Base-by-base conservation (phyloP, 495 filamentous ascomycete genomes). In the Oleoguttula mirabilis region DNA sequence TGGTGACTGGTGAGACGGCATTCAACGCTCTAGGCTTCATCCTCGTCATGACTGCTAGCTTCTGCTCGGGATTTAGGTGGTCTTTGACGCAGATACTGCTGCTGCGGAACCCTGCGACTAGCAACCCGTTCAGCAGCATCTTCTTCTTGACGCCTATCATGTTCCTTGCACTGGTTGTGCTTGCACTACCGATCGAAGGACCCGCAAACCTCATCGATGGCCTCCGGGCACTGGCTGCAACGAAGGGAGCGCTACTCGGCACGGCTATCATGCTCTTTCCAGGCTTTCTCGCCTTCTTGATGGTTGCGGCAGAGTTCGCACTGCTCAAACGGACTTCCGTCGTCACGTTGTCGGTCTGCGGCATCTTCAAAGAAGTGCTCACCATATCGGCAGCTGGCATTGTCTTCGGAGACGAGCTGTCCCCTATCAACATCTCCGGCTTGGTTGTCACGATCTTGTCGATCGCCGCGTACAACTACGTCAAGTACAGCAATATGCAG, bases 331-430 rank as follows among this genome's bases (percentile, higher is more conserved):
- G 92, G 23, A 96, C 88, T 3, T 87, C 80, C 4, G 92, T 99
- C 39, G 92, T 99, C 35, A 96, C 92, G 0, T 71, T 99, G 36
- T 87, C 80, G 37, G 95, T 99, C 41, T 92, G 87, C 49, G 92
- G 92, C 35, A 99, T 96, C 39, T 96, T 99, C 70, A 99, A 99
- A 62, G 92, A 99, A 64, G 92, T 94, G 10, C 79, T 99, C 39
- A 99, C 92, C 4, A 96, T 99, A 56, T 77, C 76, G 28, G 85
- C 85, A 1, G 92, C 90, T 0, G 83, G 82, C 15, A 60, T 92
- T 11, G 76, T 92, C 4, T 99, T 95, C 65, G 76, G 87, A 51
- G 92, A 99, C 55, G 73, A 72, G 38, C 73, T 99, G 47, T 96
- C 90, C 0, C 70, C 79, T 2, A 76, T 99, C 65, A 99, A 99